Conservation (phyloP, 805 yeast species). For the Diddensiella transvaalensis region DNA sequence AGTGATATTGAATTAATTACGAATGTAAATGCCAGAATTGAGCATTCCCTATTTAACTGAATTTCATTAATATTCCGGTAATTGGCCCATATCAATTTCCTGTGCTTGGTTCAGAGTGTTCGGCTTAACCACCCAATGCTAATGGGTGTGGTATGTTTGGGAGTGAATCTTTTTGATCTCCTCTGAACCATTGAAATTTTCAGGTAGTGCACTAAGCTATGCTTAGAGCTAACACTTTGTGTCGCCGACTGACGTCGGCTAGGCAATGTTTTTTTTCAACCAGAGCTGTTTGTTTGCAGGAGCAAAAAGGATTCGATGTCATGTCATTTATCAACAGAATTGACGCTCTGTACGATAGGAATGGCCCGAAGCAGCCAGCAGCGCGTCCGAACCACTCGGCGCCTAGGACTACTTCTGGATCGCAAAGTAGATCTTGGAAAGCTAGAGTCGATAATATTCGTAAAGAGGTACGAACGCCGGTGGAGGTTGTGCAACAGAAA, state of each 20-base stretch:
- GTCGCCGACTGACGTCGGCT: not conserved
- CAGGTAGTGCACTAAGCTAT: too few relatives aligned
- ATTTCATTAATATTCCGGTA: too few relatives aligned
- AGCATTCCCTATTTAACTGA: too few relatives aligned
- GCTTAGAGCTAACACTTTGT: too few relatives aligned
- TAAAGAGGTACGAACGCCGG: not conserved
- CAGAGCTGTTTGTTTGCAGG: not conserved
- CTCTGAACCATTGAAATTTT: too few relatives aligned
- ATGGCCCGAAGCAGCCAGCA: slow-evolving; percentile 10
- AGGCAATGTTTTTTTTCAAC: not conserved
- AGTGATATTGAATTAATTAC: too few relatives aligned
- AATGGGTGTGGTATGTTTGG: too few relatives aligned
- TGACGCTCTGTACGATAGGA: slow-evolving; percentile 17
- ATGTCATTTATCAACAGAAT: slow-evolving; percentile 18
- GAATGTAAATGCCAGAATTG: too few relatives aligned
- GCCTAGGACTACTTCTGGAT: not conserved
- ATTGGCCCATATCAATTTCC: too few relatives aligned
- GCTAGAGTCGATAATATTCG: not conserved
- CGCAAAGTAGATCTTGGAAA: not conserved
- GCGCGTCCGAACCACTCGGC: not conserved
- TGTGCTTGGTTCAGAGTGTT: too few relatives aligned
- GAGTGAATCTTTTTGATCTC: too few relatives aligned
- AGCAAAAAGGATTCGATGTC: slow-evolving; percentile 15
- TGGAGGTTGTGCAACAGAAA: not conserved
- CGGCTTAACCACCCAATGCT: too few relatives aligned